Evolutionary conservation across 768 basidiomycete species (phyloP).

Genomic region (Boletus rufocinnamomeus): DNA sequence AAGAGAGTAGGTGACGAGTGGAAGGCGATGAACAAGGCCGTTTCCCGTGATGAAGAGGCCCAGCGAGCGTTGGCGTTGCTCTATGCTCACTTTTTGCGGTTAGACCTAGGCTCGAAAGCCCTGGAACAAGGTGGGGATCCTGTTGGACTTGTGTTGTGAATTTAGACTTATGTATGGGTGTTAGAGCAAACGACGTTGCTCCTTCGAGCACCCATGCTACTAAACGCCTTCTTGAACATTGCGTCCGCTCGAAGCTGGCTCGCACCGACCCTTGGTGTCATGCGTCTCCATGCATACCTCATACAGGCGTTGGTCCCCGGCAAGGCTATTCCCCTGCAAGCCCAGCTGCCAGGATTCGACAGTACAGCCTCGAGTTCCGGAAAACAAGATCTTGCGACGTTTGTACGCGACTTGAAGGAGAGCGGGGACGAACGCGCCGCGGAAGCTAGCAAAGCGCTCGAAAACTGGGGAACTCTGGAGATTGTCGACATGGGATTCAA

Average conservation of each 20-base stretch:
- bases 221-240: conserved; percentile 82
- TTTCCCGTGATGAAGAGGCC: conserved; percentile 39
- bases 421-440: conserved; percentile 18
- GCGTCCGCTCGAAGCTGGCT: conserved; percentile 90
- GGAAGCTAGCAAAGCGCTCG: conserved; percentile 54
- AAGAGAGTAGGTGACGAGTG: conserved; percentile 54
- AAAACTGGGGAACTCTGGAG: conserved; percentile 74
- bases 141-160: neutral
- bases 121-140: conserved; percentile 63
- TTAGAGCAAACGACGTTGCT: conserved; percentile 74
- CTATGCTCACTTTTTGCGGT: conserved; percentile 82
- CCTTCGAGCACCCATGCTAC: conserved; percentile 67
- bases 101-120: conserved; percentile 50
- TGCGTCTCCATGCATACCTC: conserved; percentile 83
- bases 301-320: conserved; percentile 79
- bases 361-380: conserved; percentile 35
- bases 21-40: conserved; percentile 48
- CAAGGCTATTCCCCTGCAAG: conserved; percentile 45
- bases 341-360: conserved; percentile 79
- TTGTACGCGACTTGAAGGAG: conserved; percentile 23
- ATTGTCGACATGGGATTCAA: conserved; percentile 83
- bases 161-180: neutral
- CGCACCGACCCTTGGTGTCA: conserved; percentile 68
- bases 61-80: conserved; percentile 67
- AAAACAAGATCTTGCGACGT: conserved; percentile 17